Evolutionary conservation across 495 filamentous ascomycete species (phyloP).

Genomic region (Clohesyomyces aquaticus): DNA sequence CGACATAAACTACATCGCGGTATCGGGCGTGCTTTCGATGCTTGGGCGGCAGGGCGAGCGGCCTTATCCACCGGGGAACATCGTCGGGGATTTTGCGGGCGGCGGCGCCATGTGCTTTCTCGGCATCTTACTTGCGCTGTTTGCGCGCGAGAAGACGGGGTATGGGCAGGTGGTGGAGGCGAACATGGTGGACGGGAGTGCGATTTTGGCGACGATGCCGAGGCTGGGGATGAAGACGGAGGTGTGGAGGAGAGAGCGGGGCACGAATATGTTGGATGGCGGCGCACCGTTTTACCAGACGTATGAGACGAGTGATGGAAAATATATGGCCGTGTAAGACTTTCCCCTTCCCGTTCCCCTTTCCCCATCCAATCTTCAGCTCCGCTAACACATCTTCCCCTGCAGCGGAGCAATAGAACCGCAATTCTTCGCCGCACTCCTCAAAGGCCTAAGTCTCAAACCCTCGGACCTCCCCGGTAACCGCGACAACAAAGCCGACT

Average conservation of each 20-base stretch:
- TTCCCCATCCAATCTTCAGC: background rate
- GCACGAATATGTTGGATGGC: slow-evolving; percentile 78
- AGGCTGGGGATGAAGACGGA: slow-evolving; percentile 63
- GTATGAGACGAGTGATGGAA: slow-evolving; percentile 81
- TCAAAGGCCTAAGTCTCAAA: slow-evolving; percentile 65
- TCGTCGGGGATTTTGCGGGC: slow-evolving; percentile 89
- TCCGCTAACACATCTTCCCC: slow-evolving; percentile 1
- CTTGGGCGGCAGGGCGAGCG: slow-evolving; percentile 69
- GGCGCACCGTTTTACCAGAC: slow-evolving; percentile 87
- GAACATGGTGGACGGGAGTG: slow-evolving; percentile 92
- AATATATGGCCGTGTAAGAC: slow-evolving; percentile 74
- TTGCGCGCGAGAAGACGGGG: slow-evolving; percentile 59
- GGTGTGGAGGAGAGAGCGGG: slow-evolving; percentile 64
- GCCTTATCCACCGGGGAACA: slow-evolving; percentile 79
- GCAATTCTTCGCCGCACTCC: slow-evolving; percentile 73
- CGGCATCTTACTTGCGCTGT: slow-evolving; percentile 65
- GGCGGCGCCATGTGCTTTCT: slow-evolving; percentile 78
- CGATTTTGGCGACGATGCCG: slow-evolving; percentile 76
- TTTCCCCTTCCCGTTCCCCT: background rate
- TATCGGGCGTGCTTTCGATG: slow-evolving; percentile 76
- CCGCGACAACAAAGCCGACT: slow-evolving; percentile 61
- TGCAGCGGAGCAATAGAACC: slow-evolving; percentile 75
- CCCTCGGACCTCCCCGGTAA: slow-evolving; percentile 57
- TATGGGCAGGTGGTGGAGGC: slow-evolving; percentile 85
- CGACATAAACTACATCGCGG: slow-evolving; percentile 95